Evolutionary conservation across 2,329 filamentous ascomycete genomes (phyloP).

Genomic region (Sclerotinia minor): DNA sequence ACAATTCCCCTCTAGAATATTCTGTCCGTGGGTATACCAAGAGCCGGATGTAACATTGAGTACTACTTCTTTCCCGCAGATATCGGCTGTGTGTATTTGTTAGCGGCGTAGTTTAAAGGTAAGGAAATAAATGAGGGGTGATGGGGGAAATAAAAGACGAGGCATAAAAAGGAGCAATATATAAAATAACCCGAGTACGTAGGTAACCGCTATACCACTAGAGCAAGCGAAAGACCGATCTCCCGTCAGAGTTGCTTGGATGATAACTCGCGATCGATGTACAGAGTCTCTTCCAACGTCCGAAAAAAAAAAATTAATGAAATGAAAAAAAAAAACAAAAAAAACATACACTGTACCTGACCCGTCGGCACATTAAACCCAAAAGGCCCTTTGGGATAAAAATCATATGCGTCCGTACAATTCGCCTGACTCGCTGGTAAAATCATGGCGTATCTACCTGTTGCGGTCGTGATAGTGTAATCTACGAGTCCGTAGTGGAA

Average conservation of each 20-base stretch:
- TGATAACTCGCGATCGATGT: conserved; percentile 16
- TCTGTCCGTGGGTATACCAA: background rate
- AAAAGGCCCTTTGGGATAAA: conserved; percentile 16
- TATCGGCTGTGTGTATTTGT: background rate
- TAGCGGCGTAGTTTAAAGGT: background rate
- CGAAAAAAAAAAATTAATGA: too few relatives aligned
- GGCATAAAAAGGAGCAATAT: too few relatives aligned
- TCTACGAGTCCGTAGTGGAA: conserved; percentile 8
- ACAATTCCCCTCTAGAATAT: background rate
- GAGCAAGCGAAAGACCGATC: conserved; percentile 18
- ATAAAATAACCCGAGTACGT: background rate
- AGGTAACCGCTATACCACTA: conserved; percentile 34
- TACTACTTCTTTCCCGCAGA: conserved; percentile 7
- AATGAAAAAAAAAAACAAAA: too few relatives aligned
- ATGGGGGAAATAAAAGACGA: too few relatives aligned
- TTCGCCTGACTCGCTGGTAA: conserved; percentile 8
- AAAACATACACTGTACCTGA: background rate
- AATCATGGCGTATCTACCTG: conserved; percentile 16
- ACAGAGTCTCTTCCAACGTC: background rate
- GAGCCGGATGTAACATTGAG: conserved; percentile 14
- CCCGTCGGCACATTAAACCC: conserved; percentile 1
- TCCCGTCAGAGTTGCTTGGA: conserved; percentile 10
- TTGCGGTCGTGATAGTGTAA: conserved; percentile 5
- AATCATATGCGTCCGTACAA: conserved; percentile 2
- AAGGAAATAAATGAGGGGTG: too few relatives aligned